Evolutionary conservation across 2,329 filamentous ascomycete genomes (phyloP).

Genomic region (Pyrenochaeta sp.): DNA sequence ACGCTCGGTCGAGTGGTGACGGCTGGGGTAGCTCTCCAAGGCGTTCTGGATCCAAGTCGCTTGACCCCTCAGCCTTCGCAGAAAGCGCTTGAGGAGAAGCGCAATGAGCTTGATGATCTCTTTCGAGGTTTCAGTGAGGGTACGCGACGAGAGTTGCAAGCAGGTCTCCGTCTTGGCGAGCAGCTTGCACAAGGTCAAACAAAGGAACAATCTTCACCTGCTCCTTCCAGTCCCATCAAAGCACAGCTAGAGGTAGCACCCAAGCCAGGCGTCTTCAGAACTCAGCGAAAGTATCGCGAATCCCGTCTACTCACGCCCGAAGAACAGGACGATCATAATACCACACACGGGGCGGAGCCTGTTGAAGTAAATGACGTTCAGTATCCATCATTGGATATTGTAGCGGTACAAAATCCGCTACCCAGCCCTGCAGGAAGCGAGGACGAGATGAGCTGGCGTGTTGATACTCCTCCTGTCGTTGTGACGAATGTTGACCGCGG

Average conservation of each 20-base stretch:
- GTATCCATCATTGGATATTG: constrained; percentile 33
- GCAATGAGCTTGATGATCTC: constrained; percentile 43
- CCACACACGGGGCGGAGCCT: constrained; percentile 18
- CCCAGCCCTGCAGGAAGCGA: constrained; percentile 44
- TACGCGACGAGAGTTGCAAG: constrained; percentile 49
- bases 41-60: constrained; percentile 42
- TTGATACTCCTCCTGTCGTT: constrained; percentile 28
- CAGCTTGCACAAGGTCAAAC: constrained; percentile 42
- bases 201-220: constrained; percentile 22
- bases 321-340: constrained; percentile 36
- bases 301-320: constrained; percentile 48
- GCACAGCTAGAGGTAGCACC: constrained; percentile 8
- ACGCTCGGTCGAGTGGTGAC: constrained; percentile 47
- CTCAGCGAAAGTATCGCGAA: constrained; percentile 31
- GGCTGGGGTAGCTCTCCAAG: constrained; percentile 50
- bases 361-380: constrained; percentile 27
- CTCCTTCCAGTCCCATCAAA: constrained; percentile 29
- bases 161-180: constrained; percentile 50
- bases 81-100: constrained; percentile 30
- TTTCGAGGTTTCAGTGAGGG: constrained; percentile 52
- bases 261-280: constrained; percentile 34
- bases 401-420: constrained; percentile 29
- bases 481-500: constrained; percentile 3
- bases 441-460: constrained; percentile 46
- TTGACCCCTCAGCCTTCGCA: constrained; percentile 39